A percentile compares a stretch with the other conserved stretches of the same genome.
These are phyloP conservation scores for Russula sp. DNA, from an alignment of 768 basidiomycete species.

Conservation along the genomic window DNA sequence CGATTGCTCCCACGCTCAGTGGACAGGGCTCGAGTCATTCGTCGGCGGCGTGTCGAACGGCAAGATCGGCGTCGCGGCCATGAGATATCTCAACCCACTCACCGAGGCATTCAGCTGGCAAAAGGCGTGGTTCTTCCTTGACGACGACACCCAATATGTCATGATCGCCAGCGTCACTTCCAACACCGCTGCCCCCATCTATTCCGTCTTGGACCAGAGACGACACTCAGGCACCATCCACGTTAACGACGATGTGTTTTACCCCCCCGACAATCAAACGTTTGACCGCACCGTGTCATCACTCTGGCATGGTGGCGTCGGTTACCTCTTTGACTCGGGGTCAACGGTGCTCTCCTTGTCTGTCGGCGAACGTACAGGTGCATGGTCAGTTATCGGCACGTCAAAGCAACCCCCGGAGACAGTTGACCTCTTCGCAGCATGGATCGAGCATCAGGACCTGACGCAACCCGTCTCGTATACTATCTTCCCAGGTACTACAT, in stretches of 20 bases:
- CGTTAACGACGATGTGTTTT: conserved; percentile 34
- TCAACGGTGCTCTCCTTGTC: conserved; percentile 34
- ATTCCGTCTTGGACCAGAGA: conserved; percentile 65
- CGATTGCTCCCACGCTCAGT: conserved; percentile 38
- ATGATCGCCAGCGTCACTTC: conserved; percentile 50
- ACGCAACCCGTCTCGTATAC: conserved; percentile 41
- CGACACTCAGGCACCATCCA: conserved; percentile 39
- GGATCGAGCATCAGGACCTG: conserved; percentile 40
- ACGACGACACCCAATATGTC: conserved; percentile 56
- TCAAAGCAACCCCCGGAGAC: conserved; percentile 46
- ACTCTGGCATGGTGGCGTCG: conserved; percentile 63
- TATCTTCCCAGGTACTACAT: conserved; percentile 46
- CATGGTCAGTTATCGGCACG: conserved; percentile 52
- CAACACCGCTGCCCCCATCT: conserved; percentile 40
- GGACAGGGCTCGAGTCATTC: conserved; percentile 47
- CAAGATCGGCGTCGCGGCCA: conserved; percentile 48
- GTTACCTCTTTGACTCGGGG: conserved; percentile 46
- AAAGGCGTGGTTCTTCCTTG: conserved; percentile 71
- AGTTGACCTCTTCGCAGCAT: conserved; percentile 61
- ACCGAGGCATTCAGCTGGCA: conserved; percentile 52
- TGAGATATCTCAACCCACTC: conserved; percentile 62
- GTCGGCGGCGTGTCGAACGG: conserved; percentile 65
- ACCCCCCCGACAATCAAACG: conserved; percentile 1
- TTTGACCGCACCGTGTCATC: conserved; percentile 33
- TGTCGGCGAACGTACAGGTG: conserved; percentile 46